Percentiles rank a stretch among this genome's conserved stretches.
phyloP scores from a whole-genome alignment of 768 basidiomycete genomes.

The Lactarius psammicola region DNA sequence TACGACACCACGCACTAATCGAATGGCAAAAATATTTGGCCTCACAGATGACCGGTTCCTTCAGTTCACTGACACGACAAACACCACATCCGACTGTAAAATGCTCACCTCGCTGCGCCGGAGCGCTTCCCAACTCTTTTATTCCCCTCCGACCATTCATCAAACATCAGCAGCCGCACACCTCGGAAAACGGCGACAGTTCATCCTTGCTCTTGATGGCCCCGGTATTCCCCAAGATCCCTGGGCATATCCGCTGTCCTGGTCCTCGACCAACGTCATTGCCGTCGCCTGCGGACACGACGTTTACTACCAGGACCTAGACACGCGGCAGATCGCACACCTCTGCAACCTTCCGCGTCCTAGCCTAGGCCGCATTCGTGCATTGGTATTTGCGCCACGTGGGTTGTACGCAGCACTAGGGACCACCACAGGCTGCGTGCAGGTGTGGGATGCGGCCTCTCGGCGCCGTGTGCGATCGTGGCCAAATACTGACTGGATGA shows the following conservation, averaged over 20 bases:
- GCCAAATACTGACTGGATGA: constrained; percentile 36
- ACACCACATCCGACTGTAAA: constrained; percentile 38
- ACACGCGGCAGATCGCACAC: constrained; percentile 51
- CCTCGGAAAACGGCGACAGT: constrained; percentile 52
- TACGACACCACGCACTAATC: constrained; percentile 63
- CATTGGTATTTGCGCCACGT: constrained; percentile 51
- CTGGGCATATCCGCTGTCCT: constrained; percentile 57
- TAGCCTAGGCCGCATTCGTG: constrained; percentile 43
- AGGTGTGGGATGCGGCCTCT: constrained; percentile 51
- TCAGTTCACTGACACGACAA: constrained; percentile 46
- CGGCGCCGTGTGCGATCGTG: constrained; percentile 36
- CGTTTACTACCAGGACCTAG: constrained; percentile 62
- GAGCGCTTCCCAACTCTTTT: constrained; percentile 53
- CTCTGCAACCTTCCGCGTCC: constrained; percentile 43
- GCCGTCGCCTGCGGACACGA: constrained; percentile 60
- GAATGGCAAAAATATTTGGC: constrained; percentile 62
- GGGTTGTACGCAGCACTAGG: constrained; percentile 52
- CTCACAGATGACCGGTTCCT: constrained; percentile 56
- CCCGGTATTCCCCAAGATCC: constrained; percentile 56
- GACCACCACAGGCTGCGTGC: constrained; percentile 48
- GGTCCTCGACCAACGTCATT: constrained; percentile 59
- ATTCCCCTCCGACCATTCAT: constrained; percentile 34
- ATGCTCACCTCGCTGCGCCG: constrained; percentile 50
- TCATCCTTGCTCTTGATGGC: constrained; percentile 59
- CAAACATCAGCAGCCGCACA: constrained; percentile 57